phyloP scores from a whole-genome alignment of 371 early-diverging fungal species.

The Saksenaea oblongispora region DNA sequence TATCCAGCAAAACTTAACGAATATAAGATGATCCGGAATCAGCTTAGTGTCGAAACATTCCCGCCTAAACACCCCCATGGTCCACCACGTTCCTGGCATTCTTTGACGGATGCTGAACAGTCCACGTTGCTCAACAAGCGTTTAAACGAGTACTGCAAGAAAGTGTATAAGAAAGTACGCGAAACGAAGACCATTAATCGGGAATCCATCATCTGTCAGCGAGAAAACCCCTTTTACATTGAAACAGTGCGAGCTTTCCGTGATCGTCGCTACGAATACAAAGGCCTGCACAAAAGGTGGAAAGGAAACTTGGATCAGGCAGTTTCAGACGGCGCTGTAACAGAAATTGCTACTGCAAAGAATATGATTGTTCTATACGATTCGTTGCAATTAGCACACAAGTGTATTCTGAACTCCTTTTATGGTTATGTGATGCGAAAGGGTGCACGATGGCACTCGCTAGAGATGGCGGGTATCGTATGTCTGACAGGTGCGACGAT shows the following conservation, averaged over 20 bases:
- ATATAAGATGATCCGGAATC: slow-evolving; percentile 89
- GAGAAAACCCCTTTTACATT: slow-evolving; percentile 99
- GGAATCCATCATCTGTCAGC: slow-evolving; percentile 95
- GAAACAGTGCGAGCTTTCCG: slow-evolving; percentile 98
- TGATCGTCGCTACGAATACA: slow-evolving; percentile 99
- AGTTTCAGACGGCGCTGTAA: slow-evolving; percentile 59
- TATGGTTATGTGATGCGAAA: slow-evolving; percentile 99
- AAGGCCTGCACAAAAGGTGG: slow-evolving; percentile 90
- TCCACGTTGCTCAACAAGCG: slow-evolving; percentile 77
- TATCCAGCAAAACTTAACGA: slow-evolving; percentile 92
- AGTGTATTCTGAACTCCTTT: slow-evolving; percentile 98
- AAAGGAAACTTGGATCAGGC: slow-evolving; percentile 86
- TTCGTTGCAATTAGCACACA: slow-evolving; percentile 99
- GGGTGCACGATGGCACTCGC: slow-evolving; percentile 99
- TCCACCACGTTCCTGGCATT: slow-evolving; percentile 67
- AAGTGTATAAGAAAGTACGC: slow-evolving; percentile 86
- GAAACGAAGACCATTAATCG: slow-evolving; percentile 81
- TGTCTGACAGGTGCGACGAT: slow-evolving; percentile 97
- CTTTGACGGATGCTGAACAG: slow-evolving; percentile 70
- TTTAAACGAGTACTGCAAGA: slow-evolving; percentile 86
- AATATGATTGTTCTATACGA: slow-evolving; percentile 97
- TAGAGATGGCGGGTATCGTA: slow-evolving; percentile 99
- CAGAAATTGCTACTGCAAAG: slow-evolving; percentile 82
- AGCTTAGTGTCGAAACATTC: slow-evolving; percentile 83
- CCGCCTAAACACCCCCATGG: slow-evolving; percentile 56